Evolutionary conservation across 2,329 filamentous ascomycete genomes (phyloP).

Genomic region (Neofusicoccum parvum): DNA sequence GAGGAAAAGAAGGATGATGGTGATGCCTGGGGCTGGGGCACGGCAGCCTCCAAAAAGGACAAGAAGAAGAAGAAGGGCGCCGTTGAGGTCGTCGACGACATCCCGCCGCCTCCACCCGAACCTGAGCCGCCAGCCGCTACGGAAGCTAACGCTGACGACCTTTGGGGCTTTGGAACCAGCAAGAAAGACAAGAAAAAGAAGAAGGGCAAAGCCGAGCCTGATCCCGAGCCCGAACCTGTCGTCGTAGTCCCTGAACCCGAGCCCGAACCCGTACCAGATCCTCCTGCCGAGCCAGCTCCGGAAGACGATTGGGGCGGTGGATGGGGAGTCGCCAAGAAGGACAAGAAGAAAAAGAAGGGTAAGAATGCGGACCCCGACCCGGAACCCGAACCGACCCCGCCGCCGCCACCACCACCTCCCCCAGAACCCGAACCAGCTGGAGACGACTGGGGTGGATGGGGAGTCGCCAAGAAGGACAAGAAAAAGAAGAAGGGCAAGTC

Average conservation of each 20-base stretch:
- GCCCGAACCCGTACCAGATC: neutral
- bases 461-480: slow-evolving; percentile 26
- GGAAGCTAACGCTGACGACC: slow-evolving; percentile 23
- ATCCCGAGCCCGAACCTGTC: slow-evolving; percentile 25
- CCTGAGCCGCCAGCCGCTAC: slow-evolving; percentile 26
- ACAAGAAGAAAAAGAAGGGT: slow-evolving; percentile 48
- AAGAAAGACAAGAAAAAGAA: slow-evolving; percentile 23
- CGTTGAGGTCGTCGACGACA: slow-evolving; percentile 24
- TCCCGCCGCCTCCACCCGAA: slow-evolving; percentile 25
- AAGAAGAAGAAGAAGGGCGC: slow-evolving; percentile 39
- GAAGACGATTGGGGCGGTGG: slow-evolving; percentile 16
- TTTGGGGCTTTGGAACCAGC: neutral
- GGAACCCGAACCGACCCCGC: slow-evolving; percentile 28
- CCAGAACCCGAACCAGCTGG: slow-evolving; percentile 29
- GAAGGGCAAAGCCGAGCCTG: slow-evolving; percentile 17
- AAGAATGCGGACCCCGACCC: slow-evolving; percentile 27
- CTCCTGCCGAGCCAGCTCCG: neutral
- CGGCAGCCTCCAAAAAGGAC: slow-evolving; percentile 27
- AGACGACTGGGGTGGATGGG: slow-evolving; percentile 27
- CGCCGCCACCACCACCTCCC: slow-evolving; percentile 23
- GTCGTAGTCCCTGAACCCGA: slow-evolving; percentile 21
- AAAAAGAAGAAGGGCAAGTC: slow-evolving; percentile 31
- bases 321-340: slow-evolving; percentile 27
- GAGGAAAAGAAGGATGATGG: slow-evolving; percentile 32
- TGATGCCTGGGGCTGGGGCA: slow-evolving; percentile 15